phyloP scores from a whole-genome alignment of 176 grass and related monocot species.

The Alloteropsis semialata region DNA sequence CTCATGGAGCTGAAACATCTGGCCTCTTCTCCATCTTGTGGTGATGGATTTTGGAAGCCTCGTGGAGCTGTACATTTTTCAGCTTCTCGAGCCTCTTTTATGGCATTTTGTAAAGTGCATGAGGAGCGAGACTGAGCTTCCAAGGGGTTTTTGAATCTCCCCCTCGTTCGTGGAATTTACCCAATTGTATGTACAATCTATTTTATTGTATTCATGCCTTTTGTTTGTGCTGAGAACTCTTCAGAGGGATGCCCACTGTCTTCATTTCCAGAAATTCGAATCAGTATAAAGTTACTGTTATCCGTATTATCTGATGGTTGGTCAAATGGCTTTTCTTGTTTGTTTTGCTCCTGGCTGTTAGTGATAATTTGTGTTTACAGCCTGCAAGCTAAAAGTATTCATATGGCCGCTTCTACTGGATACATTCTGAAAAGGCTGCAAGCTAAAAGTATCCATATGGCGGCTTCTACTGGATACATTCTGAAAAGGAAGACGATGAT shows the following conservation, averaged over 20 bases:
- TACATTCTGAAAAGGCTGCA: too few species aligned
- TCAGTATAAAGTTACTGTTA: not conserved
- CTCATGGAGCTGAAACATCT: not conserved
- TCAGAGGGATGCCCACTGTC: not conserved
- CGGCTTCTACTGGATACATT: too few species aligned
- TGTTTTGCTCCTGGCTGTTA: not conserved
- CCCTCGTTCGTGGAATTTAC: not conserved
- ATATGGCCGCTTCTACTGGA: too few species aligned
- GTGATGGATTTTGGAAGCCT: not conserved
- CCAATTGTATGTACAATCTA: not conserved
- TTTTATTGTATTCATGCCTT: not conserved
- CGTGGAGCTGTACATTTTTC: not conserved
- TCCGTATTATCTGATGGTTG: not conserved
- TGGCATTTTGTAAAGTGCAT: not conserved
- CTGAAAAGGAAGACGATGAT: too few species aligned
- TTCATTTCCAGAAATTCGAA: not conserved
- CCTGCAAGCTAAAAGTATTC: not conserved
- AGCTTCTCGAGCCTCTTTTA: not conserved
- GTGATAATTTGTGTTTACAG: not conserved
- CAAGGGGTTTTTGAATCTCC: not conserved
- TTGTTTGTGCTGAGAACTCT: not conserved
- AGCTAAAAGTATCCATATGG: too few species aligned
- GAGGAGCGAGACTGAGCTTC: not conserved
- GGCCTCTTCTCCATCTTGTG: not conserved
- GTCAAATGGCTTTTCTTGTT: not conserved